Percentiles rank a stretch among this genome's conserved stretches.
Conservation (phyloP, 768 basidiomycete genomes). For the Naganishia vishniacii region DNA sequence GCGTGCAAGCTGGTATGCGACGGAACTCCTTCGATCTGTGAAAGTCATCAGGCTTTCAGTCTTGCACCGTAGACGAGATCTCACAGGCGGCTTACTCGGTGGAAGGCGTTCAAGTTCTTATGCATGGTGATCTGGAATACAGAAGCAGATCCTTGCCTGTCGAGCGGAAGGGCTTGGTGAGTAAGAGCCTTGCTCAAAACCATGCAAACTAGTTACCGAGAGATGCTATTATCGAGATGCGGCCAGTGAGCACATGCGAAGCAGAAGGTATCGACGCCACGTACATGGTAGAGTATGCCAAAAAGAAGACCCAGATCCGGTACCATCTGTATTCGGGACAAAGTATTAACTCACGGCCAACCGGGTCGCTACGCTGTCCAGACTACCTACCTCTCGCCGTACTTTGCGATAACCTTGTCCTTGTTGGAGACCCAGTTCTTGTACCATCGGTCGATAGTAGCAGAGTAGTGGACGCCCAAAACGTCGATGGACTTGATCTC, state of each 20-base stretch:
- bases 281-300: slow-evolving; percentile 80
- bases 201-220: slow-evolving; percentile 54
- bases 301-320: slow-evolving; percentile 94
- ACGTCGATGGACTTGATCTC: slow-evolving; percentile 96
- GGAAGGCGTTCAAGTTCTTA: slow-evolving; percentile 96
- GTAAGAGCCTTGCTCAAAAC: not conserved
- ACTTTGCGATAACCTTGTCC: slow-evolving; percentile 78
- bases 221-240: slow-evolving; percentile 37
- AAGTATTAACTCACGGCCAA: not conserved
- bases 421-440: slow-evolving; percentile 93
- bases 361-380: not conserved
- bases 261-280: slow-evolving; percentile 9
- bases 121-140: slow-evolving; percentile 97
- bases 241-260: not conserved
- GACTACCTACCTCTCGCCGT: slow-evolving; percentile 61
- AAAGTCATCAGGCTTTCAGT: slow-evolving; percentile 32
- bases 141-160: slow-evolving; percentile 77
- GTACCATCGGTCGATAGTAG: slow-evolving; percentile 78
- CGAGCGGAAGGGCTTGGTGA: not conserved
- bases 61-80: not conserved
- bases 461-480: slow-evolving; percentile 93
- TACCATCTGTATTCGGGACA: slow-evolving; percentile 58
- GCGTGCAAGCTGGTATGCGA: slow-evolving; percentile 56
- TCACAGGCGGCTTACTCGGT: slow-evolving; percentile 62
- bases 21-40: slow-evolving; percentile 62